These are phyloP conservation scores for Arthroderma sp. DNA, from an alignment of 2,329 filamentous ascomycete species.

Conservation along the genomic window DNA sequence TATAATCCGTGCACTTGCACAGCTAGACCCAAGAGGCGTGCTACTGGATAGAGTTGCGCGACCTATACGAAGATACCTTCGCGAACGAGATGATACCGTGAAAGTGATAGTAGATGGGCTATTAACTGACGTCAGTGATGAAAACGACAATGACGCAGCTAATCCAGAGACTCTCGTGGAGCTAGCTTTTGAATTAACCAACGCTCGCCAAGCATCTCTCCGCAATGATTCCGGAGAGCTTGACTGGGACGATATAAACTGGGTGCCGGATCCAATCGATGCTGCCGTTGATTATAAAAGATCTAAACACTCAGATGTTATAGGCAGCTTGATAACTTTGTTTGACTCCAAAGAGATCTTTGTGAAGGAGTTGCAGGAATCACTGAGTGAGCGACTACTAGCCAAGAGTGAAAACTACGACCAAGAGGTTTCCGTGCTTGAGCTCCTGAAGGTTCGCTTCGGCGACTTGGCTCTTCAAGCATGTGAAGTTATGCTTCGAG, in stretches of 20 bases:
- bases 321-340: constrained; percentile 76
- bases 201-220: constrained; percentile 31
- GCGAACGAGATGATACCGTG: constrained; percentile 53
- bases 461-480: constrained; percentile 77
- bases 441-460: constrained; percentile 77
- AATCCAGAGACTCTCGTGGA: constrained; percentile 38
- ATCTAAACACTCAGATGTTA: constrained; percentile 78
- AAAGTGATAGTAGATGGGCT: constrained; percentile 54
- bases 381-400: constrained; percentile 71
- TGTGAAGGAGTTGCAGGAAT: constrained; percentile 82
- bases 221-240: constrained; percentile 50
- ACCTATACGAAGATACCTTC: constrained; percentile 51
- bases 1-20: constrained; percentile 52
- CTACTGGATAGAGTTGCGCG: constrained; percentile 55
- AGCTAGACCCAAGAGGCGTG: constrained; percentile 53
- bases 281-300: constrained; percentile 86
- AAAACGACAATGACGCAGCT: constrained; percentile 16
- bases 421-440: constrained; percentile 70
- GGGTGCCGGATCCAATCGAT: constrained; percentile 86
- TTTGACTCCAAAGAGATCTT: constrained; percentile 85
- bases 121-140: constrained; percentile 41
- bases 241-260: constrained; percentile 85
- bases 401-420: constrained; percentile 56
- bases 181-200: constrained; percentile 42
- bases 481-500: constrained; percentile 94